Evolutionary conservation across 2,329 filamentous ascomycete genomes (phyloP), one percentile per base, ranked within the genome.

Genomic region (Penicillium digitatum): DNA sequence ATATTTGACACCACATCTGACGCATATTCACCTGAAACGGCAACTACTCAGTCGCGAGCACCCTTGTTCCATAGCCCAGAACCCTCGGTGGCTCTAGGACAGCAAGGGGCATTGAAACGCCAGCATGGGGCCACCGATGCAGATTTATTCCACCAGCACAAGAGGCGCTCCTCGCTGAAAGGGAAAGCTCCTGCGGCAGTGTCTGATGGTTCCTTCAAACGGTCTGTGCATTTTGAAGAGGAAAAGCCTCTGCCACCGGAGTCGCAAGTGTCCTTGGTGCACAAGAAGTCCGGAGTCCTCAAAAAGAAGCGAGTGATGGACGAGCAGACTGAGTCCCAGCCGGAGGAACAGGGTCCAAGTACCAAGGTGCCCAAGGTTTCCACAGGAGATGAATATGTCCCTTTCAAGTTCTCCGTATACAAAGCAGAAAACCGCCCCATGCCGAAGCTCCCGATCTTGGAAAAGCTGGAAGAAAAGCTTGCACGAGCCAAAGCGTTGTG

Each of bases 371-470:
- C 61, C 7, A 71, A 72, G 53, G 48, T 63, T 9, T 58, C 61
- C 2, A 59, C 65, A 38, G 29, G 60, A 0, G 62, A 66, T 16
- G 52, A 51, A 32, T 35, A 56, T 8, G 43, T 48, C 4, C 46
- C 55, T 16, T 57, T 62, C 66, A 66, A 50, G 55, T 62, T 40
- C 52, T 54, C 52, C 9, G 39, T 54, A 16, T 54, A 50, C 26
- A 26, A 54, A 18, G 52, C 48, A 5, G 39, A 45, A 48, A 49
- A 34, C 51, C 54, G 27, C 66, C 72, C 5, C 55, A 71, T 59
- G 66, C 69, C 24, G 51, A 69, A 35, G 63, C 65, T 74, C 14
- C 71, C 72, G 3, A 73, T 70, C 9, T 51, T 74, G n/a, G 70
- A 74, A 29, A 60, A 52, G 10, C 38, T 63, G 11, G 56, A 63